These are phyloP conservation scores for Hypericum androsaemum DNA, from an alignment of 345 rosid genomes.

Conservation along the genomic window DNA sequence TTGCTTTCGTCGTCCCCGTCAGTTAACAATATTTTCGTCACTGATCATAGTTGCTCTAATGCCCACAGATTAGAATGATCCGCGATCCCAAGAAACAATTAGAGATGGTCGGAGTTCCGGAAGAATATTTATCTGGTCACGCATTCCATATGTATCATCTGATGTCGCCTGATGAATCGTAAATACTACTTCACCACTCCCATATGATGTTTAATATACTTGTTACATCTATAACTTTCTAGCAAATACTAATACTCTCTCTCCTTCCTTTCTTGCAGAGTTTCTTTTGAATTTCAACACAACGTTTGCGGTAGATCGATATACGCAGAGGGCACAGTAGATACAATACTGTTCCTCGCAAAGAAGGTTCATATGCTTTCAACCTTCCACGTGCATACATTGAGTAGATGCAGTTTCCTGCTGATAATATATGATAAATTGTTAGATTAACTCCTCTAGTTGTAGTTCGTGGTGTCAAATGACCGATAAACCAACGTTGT, in stretches of 20 bases:
- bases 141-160: slow-evolving; percentile 91
- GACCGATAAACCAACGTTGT: no score
- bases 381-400: not conserved
- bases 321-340: slow-evolving; percentile 90
- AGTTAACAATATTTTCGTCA: no score
- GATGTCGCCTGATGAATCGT: slow-evolving; percentile 86
- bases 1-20: no score
- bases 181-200: slow-evolving; percentile 11
- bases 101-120: slow-evolving; percentile 87
- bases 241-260: slow-evolving; percentile 4
- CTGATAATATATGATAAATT: no score
- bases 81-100: slow-evolving; percentile 70
- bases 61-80: slow-evolving; percentile 61
- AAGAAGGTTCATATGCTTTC: slow-evolving; percentile 50
- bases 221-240: not conserved
- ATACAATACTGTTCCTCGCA: slow-evolving; percentile 77
- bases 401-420: no score
- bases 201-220: not conserved
- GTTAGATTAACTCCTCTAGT: no score
- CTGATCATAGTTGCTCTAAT: no score
- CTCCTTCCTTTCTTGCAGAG: slow-evolving; percentile 32
- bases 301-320: slow-evolving; percentile 93
- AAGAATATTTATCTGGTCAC: slow-evolving; percentile 76
- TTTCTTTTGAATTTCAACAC: slow-evolving; percentile 95
- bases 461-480: no score